Base-by-base conservation (phyloP, 257 asterid genomes). In the Lavandula angustifolia region DNA sequence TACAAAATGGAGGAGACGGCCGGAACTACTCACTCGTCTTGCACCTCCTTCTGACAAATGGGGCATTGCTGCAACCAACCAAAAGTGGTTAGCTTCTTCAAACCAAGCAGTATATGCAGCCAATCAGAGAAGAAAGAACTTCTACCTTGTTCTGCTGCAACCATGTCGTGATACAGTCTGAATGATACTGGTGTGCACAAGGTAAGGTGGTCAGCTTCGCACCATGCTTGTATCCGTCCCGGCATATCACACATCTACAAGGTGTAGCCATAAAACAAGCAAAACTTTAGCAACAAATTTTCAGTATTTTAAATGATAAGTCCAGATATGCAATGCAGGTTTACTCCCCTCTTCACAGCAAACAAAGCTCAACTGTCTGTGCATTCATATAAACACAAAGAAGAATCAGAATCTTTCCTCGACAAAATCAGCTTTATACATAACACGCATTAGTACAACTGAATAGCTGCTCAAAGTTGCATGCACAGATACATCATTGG, bases 211-310 rank as follows among this genome's bases (percentile, higher is more conserved):
- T 85, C 75, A 92, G 54, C 75, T 76, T 75, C 62, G 76, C 74
- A 58, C 96, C 87, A 32, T 78, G 67, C 80, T 67, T 84, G 60
- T 85, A 92, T 46, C 82, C 86, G 10, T 86, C 62, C 13, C 42
- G 73, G 78, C 99, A 92, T 75, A 92, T 89, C 78, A 85, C 97
- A 49, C 99, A 92, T 79, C 98, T 92, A 68, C 40, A 76, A 6
- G 68, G 6, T 44, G 52, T n/a, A 41, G 32, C 44, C 41, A 59
- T 40, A n/a, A 58, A 50, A 66, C 40, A 53, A 64, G 55, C 47
- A 31, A 43, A 11, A 58, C 3, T 12, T 62, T 1, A 40, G 2
- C 44, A 13, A 22, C 4, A 2, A 6, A 41, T 27, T 40, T 31
- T 29, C 14, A 9, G 22, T 9, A 18, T 51, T 1, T 57, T 53